Evolutionary conservation across 2,329 filamentous ascomycete species (phyloP), one percentile per base, ranked within the genome.

Genomic region (Sporothrix dimorphospora): DNA sequence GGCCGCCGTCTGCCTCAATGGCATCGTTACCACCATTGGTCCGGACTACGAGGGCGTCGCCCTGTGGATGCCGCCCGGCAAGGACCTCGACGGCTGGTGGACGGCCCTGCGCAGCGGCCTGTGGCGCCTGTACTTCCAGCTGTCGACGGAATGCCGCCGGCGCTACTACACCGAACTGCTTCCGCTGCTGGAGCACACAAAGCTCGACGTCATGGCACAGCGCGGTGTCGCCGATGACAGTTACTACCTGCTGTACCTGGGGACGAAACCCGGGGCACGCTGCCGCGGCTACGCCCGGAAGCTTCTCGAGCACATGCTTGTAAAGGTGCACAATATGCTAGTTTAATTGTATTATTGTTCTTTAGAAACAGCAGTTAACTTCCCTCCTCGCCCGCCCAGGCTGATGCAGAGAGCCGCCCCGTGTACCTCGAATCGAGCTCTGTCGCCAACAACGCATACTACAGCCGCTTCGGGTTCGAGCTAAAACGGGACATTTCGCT

Each of bases 231-330:
- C 21, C 9, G 72, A 74, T 68, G 38, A 74, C 73, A 90, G 88
- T 78, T 96, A 92, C 86, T 96, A 96, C 80, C 89, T 97, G 71
- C 92, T 94, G 65, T 96, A 95, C 81, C 85, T 97, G 74, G 93
- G 93, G 74, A 94, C 92, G 68, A 91, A 90, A 80, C 89, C 91
- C 45, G 85, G 84, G 74, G 89, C 90, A 4, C 88, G 91, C 73
- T 89, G 92, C 65, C 90, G 90, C 76, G 93, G 93, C 12, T 93
- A 93, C 80, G 92, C 89, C 19, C 86, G 86, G 76, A 90, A 89
- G 81, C 85, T 94, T 74, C 88, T 96, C 75, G 85, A 90, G 79
- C 85, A 92, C 78, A 90, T 94, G 81, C 89, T 90, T 69, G 82
- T 81, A 59, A 85, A 85, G 83, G 90, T 90, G 81, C 74, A 83